Evolutionary conservation across 176 grass and related monocot species (phyloP).

Genomic region (Oryza australiensis): DNA sequence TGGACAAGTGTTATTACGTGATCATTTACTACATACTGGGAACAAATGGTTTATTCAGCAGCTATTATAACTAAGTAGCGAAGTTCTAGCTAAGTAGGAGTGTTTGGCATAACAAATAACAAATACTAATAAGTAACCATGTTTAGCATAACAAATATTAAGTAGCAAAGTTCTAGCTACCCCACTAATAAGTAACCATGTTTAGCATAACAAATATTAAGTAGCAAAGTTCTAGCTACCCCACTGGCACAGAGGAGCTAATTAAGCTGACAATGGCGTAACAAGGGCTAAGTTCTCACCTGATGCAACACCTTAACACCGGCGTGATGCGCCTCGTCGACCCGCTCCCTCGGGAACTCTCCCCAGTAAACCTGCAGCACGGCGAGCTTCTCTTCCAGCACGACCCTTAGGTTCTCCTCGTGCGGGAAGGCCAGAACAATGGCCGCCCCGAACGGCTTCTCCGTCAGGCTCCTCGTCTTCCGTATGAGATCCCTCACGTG

Average conservation of each 20-base stretch:
- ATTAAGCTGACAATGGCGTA: not conserved
- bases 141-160: not conserved
- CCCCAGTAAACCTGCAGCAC: slow-evolving; percentile 92
- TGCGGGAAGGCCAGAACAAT: slow-evolving; percentile 76
- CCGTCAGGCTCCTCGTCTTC: slow-evolving; percentile 69
- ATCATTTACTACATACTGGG: not conserved
- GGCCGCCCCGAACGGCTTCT: slow-evolving; percentile 72
- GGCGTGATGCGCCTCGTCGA: slow-evolving; percentile 75
- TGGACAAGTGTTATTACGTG: too few relatives aligned
- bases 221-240: not conserved
- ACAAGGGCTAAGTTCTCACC: slow-evolving; percentile 34
- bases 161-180: not conserved
- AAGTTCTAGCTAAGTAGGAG: too few relatives aligned
- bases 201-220: not conserved
- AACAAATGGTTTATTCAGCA: not conserved
- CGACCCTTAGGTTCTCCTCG: slow-evolving; percentile 74
- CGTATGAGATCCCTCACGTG: slow-evolving; percentile 68
- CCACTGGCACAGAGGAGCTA: not conserved
- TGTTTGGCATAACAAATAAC: not conserved
- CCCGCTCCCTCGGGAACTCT: slow-evolving; percentile 64
- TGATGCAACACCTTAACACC: slow-evolving; percentile 94
- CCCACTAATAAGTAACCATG: too few relatives aligned
- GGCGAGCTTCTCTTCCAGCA: slow-evolving; percentile 83
- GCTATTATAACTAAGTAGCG: not conserved
- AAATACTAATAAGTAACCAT: too few relatives aligned